Evolutionary conservation across 1,284 basidiomycete genomes (phyloP).

Genomic region (Tranzscheliella williamsii): DNA sequence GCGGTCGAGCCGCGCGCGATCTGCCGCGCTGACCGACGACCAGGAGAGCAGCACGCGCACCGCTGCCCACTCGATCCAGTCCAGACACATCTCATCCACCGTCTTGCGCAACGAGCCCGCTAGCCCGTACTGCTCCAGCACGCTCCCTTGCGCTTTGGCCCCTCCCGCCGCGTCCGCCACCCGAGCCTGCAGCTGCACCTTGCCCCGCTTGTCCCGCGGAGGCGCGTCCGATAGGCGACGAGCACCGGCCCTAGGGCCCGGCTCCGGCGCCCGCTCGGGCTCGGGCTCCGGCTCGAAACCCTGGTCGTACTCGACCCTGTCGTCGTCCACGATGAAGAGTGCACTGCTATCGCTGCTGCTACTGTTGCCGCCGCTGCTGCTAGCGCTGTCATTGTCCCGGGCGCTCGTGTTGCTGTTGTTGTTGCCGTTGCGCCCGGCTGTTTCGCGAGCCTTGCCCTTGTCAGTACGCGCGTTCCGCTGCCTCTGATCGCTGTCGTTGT

Average conservation of each 20-base stretch:
- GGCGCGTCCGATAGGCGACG: too few relatives aligned
- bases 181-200: not conserved
- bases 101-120: not conserved
- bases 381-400: slow-evolving; percentile 5
- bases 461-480: not conserved
- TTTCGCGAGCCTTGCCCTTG: not conserved
- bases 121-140: not conserved
- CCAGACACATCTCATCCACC: slow-evolving; percentile 27
- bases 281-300: slow-evolving; percentile 3
- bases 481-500: not conserved
- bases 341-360: slow-evolving; percentile 7
- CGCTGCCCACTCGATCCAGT: slow-evolving; percentile 38
- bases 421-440: not conserved
- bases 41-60: slow-evolving; percentile 24
- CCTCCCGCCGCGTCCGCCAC: not conserved
- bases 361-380: slow-evolving; percentile 3
- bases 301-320: slow-evolving; percentile 28
- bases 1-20: slow-evolving; percentile 22
- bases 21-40: slow-evolving; percentile 4
- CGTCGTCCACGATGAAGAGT: slow-evolving; percentile 28
- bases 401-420: not conserved
- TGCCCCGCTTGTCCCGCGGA: not conserved
- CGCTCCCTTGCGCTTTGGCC: not conserved
- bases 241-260: too few relatives aligned
- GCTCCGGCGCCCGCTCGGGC: not conserved